Conservation (phyloP, 495 filamentous ascomycete genomes). For the Tuber magnatum region DNA sequence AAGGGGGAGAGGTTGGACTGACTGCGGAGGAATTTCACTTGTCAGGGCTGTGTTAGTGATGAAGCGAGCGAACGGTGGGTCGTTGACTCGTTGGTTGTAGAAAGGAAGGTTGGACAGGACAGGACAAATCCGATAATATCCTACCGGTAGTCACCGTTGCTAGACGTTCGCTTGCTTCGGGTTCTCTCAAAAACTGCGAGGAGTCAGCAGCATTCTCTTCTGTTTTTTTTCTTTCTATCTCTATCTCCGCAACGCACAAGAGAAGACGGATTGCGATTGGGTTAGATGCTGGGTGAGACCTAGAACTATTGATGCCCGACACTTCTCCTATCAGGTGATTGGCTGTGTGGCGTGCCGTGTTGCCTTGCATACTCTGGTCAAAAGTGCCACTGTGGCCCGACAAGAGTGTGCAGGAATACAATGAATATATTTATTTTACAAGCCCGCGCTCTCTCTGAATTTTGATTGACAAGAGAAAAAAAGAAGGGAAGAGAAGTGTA, state of each 20-base stretch:
- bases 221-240: background rate
- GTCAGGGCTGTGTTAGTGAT: background rate
- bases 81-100: constrained; percentile 4
- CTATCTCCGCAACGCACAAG: background rate
- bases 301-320: background rate
- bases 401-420: background rate
- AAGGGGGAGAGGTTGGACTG: background rate
- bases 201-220: background rate
- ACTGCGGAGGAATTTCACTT: constrained; percentile 3
- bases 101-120: background rate
- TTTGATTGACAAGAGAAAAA: background rate
- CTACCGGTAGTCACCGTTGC: background rate
- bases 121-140: constrained; percentile 4
- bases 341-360: background rate
- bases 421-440: background rate
- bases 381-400: constrained; percentile 2
- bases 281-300: background rate
- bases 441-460: background rate
- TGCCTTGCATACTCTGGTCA: background rate
- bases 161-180: background rate
- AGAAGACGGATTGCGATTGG: background rate
- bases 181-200: background rate
- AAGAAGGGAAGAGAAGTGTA: background rate
- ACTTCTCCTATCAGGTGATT: background rate
- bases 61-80: background rate